phyloP scores from a whole-genome alignment of 2,329 filamentous ascomycete species.

The Cryphonectria parasitica region DNA sequence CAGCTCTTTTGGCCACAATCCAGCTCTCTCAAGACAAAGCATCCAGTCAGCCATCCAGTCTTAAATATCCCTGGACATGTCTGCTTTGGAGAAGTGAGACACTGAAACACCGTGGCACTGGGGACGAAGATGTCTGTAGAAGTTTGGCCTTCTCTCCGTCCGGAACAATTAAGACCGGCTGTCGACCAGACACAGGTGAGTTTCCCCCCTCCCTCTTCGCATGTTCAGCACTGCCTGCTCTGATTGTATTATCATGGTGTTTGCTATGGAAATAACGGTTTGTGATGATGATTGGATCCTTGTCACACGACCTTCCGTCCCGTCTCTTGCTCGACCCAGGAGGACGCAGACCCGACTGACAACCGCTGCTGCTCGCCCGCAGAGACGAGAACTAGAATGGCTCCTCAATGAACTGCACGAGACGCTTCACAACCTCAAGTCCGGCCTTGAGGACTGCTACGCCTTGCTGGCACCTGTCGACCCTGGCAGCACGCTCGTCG shows the following conservation, averaged over 20 bases:
- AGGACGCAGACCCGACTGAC: neutral
- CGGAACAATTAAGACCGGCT: constrained; percentile 54
- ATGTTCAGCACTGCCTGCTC: neutral
- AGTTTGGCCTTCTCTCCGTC: constrained; percentile 60
- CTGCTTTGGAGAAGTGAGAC: constrained; percentile 33
- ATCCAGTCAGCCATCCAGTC: neutral
- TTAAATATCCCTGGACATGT: constrained; percentile 30
- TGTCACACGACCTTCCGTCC: neutral
- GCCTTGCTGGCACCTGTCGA: constrained; percentile 83
- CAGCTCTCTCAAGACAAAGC: neutral
- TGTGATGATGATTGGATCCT: constrained; percentile 23
- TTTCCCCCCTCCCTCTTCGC: constrained; percentile 14
- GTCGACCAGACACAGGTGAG: constrained; percentile 56
- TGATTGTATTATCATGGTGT: neutral
- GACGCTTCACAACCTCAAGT: constrained; percentile 54
- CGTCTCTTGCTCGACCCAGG: neutral
- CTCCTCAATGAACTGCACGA: constrained; percentile 54
- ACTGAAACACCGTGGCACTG: constrained; percentile 5
- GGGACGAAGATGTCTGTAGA: constrained; percentile 56
- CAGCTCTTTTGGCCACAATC: neutral
- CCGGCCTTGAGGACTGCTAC: constrained; percentile 85
- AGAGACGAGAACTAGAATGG: constrained; percentile 60
- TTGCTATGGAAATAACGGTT: neutral
- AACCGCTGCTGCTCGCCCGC: constrained; percentile 27
- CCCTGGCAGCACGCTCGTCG: constrained; percentile 83